Base-by-base conservation (phyloP, 2,329 filamentous ascomycete species). In the Trichoderma atroviride region DNA sequence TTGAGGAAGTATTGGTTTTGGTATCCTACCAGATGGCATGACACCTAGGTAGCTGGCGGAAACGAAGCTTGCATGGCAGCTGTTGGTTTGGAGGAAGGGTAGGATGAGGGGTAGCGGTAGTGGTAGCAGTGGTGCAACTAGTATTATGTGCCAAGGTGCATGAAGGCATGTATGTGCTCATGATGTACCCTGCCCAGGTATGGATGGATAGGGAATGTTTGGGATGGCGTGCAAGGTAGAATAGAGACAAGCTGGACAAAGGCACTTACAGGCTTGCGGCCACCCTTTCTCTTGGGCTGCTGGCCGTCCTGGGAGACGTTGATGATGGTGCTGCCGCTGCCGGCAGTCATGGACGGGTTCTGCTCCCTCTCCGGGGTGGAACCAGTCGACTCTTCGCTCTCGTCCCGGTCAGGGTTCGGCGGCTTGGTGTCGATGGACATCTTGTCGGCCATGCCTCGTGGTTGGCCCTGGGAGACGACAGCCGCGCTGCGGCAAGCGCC, bases 281-380 rank as follows among this genome's bases (percentile, higher is more conserved):
- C 96, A 77, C 96, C 96, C 85, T 99, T 99, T 78, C 96, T 90
- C 86, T 99, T 99, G 78, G 94, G 94, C 72, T 89, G 88, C 77
- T 87, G 87, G 74, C 79, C 80, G 75, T 89, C 87, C 73, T 85
- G 85, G 33, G 81, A 77, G 71, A 75, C 77, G 69, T 75, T 75
- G 57, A 68, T 53, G 65, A 53, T 61, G 29, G 31, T 68, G 72
- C 76, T 78, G 73, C 76, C 75, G 70, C 58, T 69, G 68, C 64
- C 74, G 72, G 74, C 75, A 69, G 79, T 76, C 68, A 79, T 75
- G 61, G 79, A 76, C 62, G 73, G 72, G 69, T 75, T 76, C 57
- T 81, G 79, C 65, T 89, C 88, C 74, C 83, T 82, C 71, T 90
- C 88, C 22, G 86, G 86, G 72, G 86, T 88, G 56, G 88, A 89